Evolutionary conservation across 768 basidiomycete genomes (phyloP).

Genomic region (Rhizopogon salebrosus): DNA sequence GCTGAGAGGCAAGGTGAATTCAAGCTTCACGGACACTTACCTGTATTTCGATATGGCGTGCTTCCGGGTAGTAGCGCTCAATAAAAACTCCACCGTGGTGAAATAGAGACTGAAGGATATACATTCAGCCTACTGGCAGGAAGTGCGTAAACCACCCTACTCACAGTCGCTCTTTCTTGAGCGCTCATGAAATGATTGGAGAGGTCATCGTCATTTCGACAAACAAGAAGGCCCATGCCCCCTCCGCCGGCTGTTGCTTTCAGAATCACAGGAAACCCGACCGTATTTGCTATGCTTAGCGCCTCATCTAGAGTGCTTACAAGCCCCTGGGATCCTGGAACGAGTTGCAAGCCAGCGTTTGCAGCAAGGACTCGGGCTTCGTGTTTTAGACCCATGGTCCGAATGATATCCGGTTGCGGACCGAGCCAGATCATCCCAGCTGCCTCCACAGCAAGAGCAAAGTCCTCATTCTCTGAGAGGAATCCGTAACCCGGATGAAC

Average conservation of each 20-base stretch:
- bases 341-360: conserved; percentile 45
- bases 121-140: neutral
- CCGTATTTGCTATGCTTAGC: conserved; percentile 28
- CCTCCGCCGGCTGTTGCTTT: conserved; percentile 70
- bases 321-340: conserved; percentile 53
- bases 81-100: conserved; percentile 47
- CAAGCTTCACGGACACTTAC: conserved; percentile 23
- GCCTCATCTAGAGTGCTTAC: conserved; percentile 38
- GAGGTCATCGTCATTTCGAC: conserved; percentile 36
- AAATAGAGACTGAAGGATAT: conserved; percentile 38
- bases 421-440: conserved; percentile 56
- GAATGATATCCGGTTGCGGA: conserved; percentile 45
- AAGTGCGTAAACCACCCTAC: conserved; percentile 5
- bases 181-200: conserved; percentile 29
- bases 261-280: conserved; percentile 60
- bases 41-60: conserved; percentile 65
- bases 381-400: conserved; percentile 59
- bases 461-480: conserved; percentile 57
- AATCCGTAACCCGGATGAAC: conserved; percentile 66
- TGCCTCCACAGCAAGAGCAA: conserved; percentile 40
- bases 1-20: neutral
- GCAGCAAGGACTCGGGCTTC: conserved; percentile 43
- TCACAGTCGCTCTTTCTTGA: conserved; percentile 40
- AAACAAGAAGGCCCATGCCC: conserved; percentile 62
- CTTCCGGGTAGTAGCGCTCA: conserved; percentile 51